A percentile compares a stretch with the other conserved stretches of the same genome.
phyloP scores from a whole-genome alignment of 306 rosid species.

The Carpinus viminea region DNA sequence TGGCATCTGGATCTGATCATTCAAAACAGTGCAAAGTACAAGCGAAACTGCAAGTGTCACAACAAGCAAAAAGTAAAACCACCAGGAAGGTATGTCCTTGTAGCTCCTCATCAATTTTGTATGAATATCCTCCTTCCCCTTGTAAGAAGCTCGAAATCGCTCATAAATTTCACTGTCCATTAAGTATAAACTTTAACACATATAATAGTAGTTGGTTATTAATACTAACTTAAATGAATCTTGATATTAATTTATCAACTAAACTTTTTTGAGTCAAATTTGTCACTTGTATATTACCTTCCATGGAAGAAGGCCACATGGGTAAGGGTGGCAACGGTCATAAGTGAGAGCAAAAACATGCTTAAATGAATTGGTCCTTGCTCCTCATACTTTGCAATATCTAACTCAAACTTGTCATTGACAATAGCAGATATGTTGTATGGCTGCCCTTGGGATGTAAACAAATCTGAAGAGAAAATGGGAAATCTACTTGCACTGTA shows the following conservation, averaged over 20 bases:
- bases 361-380: constrained; percentile 71
- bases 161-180: constrained; percentile 72
- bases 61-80: constrained; percentile 60
- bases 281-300: constrained; percentile 38
- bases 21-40: constrained; percentile 55
- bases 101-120: constrained; percentile 75
- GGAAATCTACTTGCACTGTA: constrained; percentile 65
- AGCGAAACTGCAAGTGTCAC: constrained; percentile 59
- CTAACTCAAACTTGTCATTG: constrained; percentile 59
- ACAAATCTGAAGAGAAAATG: constrained; percentile 74
- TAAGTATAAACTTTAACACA: background rate
- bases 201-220: too few relatives aligned
- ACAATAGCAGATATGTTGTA: constrained; percentile 68
- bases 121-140: constrained; percentile 70
- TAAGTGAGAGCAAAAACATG: constrained; percentile 71
- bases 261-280: too few relatives aligned
- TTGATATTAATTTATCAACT: too few relatives aligned
- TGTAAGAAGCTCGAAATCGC: constrained; percentile 56
- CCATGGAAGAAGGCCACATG: constrained; percentile 80
- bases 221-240: too few relatives aligned
- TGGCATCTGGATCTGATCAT: constrained; percentile 80
- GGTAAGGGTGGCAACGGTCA: constrained; percentile 70
- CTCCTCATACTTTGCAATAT: constrained; percentile 41
- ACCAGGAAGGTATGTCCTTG: constrained; percentile 83
- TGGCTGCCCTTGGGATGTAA: constrained; percentile 49